Evolutionary conservation across 306 rosid species (phyloP).

Genomic region (Datisca glomerata): DNA sequence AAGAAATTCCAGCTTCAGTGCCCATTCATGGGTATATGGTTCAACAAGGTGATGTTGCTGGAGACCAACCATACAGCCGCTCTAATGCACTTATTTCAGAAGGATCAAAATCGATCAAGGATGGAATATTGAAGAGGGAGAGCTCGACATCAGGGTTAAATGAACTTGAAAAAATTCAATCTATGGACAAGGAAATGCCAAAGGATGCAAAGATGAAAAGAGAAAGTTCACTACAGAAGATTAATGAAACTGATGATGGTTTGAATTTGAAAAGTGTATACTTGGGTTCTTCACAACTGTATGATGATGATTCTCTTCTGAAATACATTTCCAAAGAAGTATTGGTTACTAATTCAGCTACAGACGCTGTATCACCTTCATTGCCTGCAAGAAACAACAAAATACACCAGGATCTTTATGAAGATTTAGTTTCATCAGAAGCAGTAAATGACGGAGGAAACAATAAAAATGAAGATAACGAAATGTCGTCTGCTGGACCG

Average conservation of each 20-base stretch:
- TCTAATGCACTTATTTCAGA: slow-evolving; percentile 19
- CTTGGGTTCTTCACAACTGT: slow-evolving; percentile 17
- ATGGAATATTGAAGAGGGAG: slow-evolving; percentile 15
- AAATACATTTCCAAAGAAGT: slow-evolving; percentile 18
- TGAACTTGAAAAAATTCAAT: slow-evolving; percentile 16
- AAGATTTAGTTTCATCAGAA: slow-evolving; percentile 14
- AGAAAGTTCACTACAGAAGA: slow-evolving; percentile 26
- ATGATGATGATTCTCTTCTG: slow-evolving; percentile 14
- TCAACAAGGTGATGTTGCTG: slow-evolving; percentile 23
- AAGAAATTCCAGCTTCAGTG: slow-evolving; percentile 15
- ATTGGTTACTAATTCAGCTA: slow-evolving; percentile 12
- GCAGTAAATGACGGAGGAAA: slow-evolving; percentile 15
- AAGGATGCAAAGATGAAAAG: slow-evolving; percentile 28
- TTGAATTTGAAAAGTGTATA: slow-evolving; percentile 16
- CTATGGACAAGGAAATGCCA: slow-evolving; percentile 19
- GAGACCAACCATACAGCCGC: slow-evolving; percentile 14
- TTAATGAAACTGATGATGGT: slow-evolving; percentile 20
- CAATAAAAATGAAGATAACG: slow-evolving; percentile 15
- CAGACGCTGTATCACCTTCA: slow-evolving; percentile 19
- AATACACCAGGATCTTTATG: slow-evolving; percentile 23
- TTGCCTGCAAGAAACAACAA: slow-evolving; percentile 17
- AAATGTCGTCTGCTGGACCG: slow-evolving; percentile 11
- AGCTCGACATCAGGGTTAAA: slow-evolving; percentile 8
- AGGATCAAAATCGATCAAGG: slow-evolving; percentile 11
- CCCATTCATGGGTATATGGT: slow-evolving; percentile 9